Percentiles rank a stretch among this genome's conserved stretches.
These are phyloP conservation scores for Pichia sp. DNA, from an alignment of 1,139 yeast species.

Conservation along the genomic window DNA sequence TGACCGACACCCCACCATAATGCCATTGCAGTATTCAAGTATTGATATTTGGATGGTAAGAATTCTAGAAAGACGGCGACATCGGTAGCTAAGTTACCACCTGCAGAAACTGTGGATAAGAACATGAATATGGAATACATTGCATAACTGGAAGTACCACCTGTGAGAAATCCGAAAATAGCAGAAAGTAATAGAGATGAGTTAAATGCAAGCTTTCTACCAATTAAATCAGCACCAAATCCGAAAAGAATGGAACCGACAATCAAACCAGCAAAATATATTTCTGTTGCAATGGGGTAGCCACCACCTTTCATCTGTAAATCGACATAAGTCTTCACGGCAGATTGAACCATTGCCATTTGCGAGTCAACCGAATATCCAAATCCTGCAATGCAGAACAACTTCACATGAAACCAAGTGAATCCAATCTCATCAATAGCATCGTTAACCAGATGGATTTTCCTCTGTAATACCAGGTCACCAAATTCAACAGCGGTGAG, in stretches of 20 bases:
- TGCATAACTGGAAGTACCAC: slow-evolving; percentile 38
- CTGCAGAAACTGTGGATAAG: slow-evolving; percentile 41
- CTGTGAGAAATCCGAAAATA: slow-evolving; percentile 44
- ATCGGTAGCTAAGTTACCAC: slow-evolving; percentile 57
- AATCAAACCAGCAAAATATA: slow-evolving; percentile 40
- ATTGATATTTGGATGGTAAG: slow-evolving; percentile 46
- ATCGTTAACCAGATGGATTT: slow-evolving; percentile 30
- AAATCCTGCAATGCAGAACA: slow-evolving; percentile 46
- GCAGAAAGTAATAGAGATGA: slow-evolving; percentile 44
- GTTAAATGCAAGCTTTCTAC: slow-evolving; percentile 51
- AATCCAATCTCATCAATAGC: slow-evolving; percentile 48
- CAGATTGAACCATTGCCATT: slow-evolving; percentile 39
- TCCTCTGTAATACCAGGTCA: slow-evolving; percentile 19
- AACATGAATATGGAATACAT: slow-evolving; percentile 44
- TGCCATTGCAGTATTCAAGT: slow-evolving; percentile 50
- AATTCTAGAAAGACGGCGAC: slow-evolving; percentile 54
- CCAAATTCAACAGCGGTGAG: slow-evolving; percentile 10
- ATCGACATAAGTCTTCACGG: slow-evolving; percentile 36
- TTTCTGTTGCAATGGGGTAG: slow-evolving; percentile 30
- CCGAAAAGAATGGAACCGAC: slow-evolving; percentile 54
- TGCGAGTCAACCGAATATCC: slow-evolving; percentile 62
- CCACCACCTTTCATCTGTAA: slow-evolving; percentile 30
- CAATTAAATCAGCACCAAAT: slow-evolving; percentile 51
- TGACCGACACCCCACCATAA: slow-evolving; percentile 61
- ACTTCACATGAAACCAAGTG: slow-evolving; percentile 40